Evolutionary conservation across 1,139 yeast genomes (phyloP), one percentile per base, ranked within the genome.

Genomic region (Fermentozyma sake): DNA sequence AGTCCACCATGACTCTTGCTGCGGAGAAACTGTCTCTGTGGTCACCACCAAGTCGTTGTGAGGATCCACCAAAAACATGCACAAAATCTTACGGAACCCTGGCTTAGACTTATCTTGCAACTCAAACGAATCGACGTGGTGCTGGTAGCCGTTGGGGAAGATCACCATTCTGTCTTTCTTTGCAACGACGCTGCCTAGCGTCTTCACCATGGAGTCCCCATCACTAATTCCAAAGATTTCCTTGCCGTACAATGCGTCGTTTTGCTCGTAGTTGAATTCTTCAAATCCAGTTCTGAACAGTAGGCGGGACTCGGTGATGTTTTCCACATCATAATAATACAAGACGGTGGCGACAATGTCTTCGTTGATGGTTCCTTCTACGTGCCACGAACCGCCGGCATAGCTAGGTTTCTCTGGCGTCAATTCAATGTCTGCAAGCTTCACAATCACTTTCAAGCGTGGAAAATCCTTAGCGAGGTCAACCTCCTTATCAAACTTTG

Each of bases 321-420:
- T 66, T 12, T 59, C 66, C 10, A 46, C 35, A 34, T 67, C 72
- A 34, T 66, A 67, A 39, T 66, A 66, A 44, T 64, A 66, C 21
- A 66, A 41, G 1, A 56, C 48, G 2, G 71, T 63, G 2, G 68
- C 69, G 3, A 66, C 57, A 25, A 67, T 66, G 35, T 61, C 62
- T 41, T 67, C 73, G 34, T 58, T 58, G 23, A 55, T 49, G 3
- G 61, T 51, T 1, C 72, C 73, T 38, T 67, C 73, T 0, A 65
- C 55, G 31, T 67, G 72, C 72, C 72, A 66, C 3, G 63, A 37
- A 0, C 72, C 72, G 5, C 72, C 72, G 1, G 40, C 28, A 29
- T 66, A 67, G 3, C 23, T 31, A 7, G 70, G 67, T 12, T 52
- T 52, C 23, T 62, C 66, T 0, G 72, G 71, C 3, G 68, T 62